A percentile compares a stretch with the other conserved stretches of the same genome.
Conservation (phyloP, 2,329 filamentous ascomycete species). For the Botryotinia convoluta region DNA sequence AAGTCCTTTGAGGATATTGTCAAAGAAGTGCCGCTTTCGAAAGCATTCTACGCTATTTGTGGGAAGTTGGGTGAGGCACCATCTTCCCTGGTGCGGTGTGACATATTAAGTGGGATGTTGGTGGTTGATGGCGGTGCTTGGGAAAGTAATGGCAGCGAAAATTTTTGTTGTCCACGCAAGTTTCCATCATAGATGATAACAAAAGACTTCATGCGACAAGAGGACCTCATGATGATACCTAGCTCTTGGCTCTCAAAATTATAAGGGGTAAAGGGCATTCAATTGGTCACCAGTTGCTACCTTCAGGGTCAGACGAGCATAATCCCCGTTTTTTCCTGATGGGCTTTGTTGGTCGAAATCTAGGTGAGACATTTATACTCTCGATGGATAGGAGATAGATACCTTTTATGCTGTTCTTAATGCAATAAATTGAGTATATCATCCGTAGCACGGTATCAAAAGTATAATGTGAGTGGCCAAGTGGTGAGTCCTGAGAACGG, state of each 20-base stretch:
- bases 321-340: not conserved
- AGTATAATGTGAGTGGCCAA: not conserved
- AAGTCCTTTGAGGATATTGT: not conserved
- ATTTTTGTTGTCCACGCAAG: not conserved
- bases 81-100: not conserved
- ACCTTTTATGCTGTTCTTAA: not conserved
- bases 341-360: not conserved
- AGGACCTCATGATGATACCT: not conserved
- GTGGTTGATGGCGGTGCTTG: rapidly evolving
- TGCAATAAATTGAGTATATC: not conserved
- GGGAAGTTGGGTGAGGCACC: too few relatives aligned
- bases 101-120: not conserved
- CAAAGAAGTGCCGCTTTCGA: too few relatives aligned
- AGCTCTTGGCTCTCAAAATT: not conserved
- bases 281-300: too few relatives aligned
- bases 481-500: not conserved
- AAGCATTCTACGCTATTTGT: too few relatives aligned
- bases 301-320: not conserved
- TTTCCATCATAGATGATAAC: not conserved
- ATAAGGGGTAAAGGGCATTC: not conserved
- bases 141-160: not conserved
- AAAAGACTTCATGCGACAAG: rapidly evolving
- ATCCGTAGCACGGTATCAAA: rapidly evolving
- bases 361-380: too few relatives aligned
- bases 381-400: not conserved